Evolutionary conservation across 371 early-diverging fungal species (phyloP).

Genomic region (Gilbertella persicaria): DNA sequence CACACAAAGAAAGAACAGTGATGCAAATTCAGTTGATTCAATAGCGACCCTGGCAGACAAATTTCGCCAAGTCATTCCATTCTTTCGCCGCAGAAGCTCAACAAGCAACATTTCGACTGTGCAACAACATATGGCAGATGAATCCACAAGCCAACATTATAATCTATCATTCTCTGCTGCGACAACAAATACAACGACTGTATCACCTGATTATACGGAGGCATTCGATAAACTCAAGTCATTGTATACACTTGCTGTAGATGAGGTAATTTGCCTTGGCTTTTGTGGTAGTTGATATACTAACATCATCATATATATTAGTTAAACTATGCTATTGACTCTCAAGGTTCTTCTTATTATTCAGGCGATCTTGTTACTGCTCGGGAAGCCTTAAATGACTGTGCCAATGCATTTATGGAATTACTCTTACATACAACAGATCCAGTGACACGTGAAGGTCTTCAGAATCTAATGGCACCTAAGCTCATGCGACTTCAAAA

Average conservation of each 20-base stretch:
- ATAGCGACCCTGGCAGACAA: conserved; percentile 12
- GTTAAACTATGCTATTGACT: conserved; percentile 44
- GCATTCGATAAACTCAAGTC: conserved; percentile 13
- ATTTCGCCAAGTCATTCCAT: conserved; percentile 21
- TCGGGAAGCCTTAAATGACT: conserved; percentile 39
- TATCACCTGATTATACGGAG: conserved; percentile 3
- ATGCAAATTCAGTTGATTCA: conserved; percentile 23
- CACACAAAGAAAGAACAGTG: conserved; percentile 18
- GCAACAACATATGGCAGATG: background rate
- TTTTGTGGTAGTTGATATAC: background rate
- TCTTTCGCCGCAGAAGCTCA: conserved; percentile 15
- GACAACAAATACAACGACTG: background rate
- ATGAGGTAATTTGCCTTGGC: conserved; percentile 20
- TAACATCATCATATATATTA: background rate
- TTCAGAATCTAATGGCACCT: conserved; percentile 31
- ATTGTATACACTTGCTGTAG: conserved; percentile 17
- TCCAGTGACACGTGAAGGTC: conserved; percentile 21
- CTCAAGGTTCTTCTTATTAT: conserved; percentile 42
- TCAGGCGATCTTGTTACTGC: conserved; percentile 41
- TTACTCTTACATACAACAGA: conserved; percentile 25
- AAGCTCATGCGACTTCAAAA: conserved; percentile 28
- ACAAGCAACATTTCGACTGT: conserved; percentile 1
- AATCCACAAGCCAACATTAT: background rate
- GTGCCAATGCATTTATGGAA: conserved; percentile 26
- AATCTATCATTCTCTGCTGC: background rate